Percentiles rank a stretch among this genome's conserved stretches.
phyloP scores from a whole-genome alignment of 805 yeast genomes.

The Yamadazyma laniorum region DNA sequence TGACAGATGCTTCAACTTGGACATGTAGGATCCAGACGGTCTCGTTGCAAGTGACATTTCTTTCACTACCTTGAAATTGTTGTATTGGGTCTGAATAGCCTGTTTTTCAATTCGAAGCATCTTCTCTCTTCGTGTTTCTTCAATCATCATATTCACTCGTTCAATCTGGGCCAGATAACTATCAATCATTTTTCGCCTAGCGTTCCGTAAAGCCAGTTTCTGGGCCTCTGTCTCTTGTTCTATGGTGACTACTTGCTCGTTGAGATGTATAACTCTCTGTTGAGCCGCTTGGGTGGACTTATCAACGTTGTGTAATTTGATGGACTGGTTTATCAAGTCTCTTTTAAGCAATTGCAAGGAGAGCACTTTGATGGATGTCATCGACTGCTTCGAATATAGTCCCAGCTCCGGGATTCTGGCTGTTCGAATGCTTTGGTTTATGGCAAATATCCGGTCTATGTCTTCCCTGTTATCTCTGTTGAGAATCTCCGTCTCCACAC shows the following conservation, averaged over 20 bases:
- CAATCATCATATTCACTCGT: neutral
- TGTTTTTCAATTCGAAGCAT: constrained; percentile 24
- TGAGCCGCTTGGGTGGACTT: constrained; percentile 10
- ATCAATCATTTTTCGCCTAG: neutral
- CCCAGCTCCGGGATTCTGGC: constrained; percentile 6
- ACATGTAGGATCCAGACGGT: constrained; percentile 3
- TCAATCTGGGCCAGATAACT: neutral
- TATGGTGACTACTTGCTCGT: constrained; percentile 12
- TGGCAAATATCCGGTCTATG: constrained; percentile 27
- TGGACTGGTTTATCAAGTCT: constrained; percentile 16
- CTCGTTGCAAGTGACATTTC: constrained; percentile 21
- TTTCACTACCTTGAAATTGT: constrained; percentile 24
- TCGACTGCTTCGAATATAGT: constrained; percentile 4
- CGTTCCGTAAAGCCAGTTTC: neutral
- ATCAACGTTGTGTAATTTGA: constrained; percentile 17
- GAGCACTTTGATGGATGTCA: constrained; percentile 21
- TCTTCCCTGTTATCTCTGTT: constrained; percentile 20
- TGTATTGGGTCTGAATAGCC: constrained; percentile 20
- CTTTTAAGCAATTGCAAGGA: constrained; percentile 32
- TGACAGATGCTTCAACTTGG: constrained; percentile 1
- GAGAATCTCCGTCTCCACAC: constrained; percentile 23
- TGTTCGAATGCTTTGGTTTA: constrained; percentile 14
- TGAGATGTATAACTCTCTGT: constrained; percentile 14
- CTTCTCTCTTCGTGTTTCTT: constrained; percentile 9
- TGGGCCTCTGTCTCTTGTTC: constrained; percentile 8